Percentiles rank a stretch among this genome's conserved stretches.
Evolutionary conservation across 2,329 filamentous ascomycete genomes (phyloP).

Genomic region (Trichoderma pleuroti): DNA sequence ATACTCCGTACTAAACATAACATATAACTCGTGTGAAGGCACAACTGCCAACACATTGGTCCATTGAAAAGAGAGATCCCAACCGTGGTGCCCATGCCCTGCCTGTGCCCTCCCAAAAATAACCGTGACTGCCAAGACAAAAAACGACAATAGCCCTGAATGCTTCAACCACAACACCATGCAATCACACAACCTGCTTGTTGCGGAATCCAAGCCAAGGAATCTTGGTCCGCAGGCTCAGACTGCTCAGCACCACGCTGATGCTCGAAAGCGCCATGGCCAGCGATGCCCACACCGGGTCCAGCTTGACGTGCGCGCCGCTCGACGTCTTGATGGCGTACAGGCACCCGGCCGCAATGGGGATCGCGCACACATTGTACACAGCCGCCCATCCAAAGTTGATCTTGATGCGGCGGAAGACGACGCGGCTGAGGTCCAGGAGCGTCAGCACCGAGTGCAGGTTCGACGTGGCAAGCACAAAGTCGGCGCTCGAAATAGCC

Average conservation of each 20-base stretch:
- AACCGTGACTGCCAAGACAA: background rate
- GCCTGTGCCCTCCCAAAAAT: background rate
- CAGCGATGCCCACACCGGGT: conserved; percentile 81
- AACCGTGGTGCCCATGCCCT: background rate
- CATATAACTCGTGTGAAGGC: background rate
- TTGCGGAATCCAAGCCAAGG: conserved; percentile 42
- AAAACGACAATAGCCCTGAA: background rate
- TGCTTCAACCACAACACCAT: background rate
- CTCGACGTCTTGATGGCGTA: conserved; percentile 52
- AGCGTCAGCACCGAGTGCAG: conserved; percentile 69
- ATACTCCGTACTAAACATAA: background rate
- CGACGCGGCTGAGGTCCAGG: conserved; percentile 64
- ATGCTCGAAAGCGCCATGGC: conserved; percentile 93
- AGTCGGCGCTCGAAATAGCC: conserved; percentile 75
- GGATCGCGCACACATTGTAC: conserved; percentile 76
- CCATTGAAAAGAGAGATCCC: background rate
- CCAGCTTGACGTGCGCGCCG: conserved; percentile 58
- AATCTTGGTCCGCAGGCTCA: conserved; percentile 59
- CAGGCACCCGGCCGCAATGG: conserved; percentile 75
- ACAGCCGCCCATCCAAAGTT: conserved; percentile 84
- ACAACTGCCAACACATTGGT: background rate
- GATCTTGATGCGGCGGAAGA: conserved; percentile 75
- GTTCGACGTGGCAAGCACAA: conserved; percentile 73
- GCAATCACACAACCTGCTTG: conserved; percentile 9
- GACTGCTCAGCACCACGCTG: conserved; percentile 79